Evolutionary conservation across 2,329 filamentous ascomycete genomes (phyloP), one percentile per base, ranked within the genome.

Genomic region (Calonectria naviculata): DNA sequence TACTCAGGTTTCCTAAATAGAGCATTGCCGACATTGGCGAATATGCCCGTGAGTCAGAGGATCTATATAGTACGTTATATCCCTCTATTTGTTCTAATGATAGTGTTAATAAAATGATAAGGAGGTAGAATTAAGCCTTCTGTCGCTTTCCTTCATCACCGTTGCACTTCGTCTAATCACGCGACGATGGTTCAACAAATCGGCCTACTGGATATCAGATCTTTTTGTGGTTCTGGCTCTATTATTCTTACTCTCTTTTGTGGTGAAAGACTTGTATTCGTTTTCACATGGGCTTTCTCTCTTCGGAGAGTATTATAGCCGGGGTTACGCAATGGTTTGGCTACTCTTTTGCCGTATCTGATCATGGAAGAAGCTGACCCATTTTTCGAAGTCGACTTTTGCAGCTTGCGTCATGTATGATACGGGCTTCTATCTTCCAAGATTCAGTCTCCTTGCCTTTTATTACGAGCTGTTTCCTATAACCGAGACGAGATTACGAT

Each of bases 401-500:
- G 28, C 28, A 31, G 28, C 17, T 12, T 52, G 47, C 6, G 28
- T 52, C 28, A n/a, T 52, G 47, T 52, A 52, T n/a, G 47, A 52
- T 2, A 31, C 31, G 17, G 13, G 47, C n/a, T 46, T 46, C 12
- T 46, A 46, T 10, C 42, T 46, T 46, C 42, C 42, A 10, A 46
- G 42, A 24, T 46, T 46, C 7, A 46, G 42, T 24, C 42, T 46
- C 3, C n/a, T 46, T 21, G 42, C 42, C 10, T 46, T 52, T 31
- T 80, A 52, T 15, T 52, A 52, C 17, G 47, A 52, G 24, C 15
- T 52, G 5, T 52, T 52, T n/a, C 47, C 28, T 2, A 52, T 52
- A 19, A 52, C 28, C 2, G 28, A 52, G n/a, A 52, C 47, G 31
- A 52, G 31, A 3, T 8, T 52, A 12, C 47, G 28, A 31, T 29